Base-by-base conservation (phyloP, 2,329 filamentous ascomycete genomes). In the Fusarium tjaetaba region DNA sequence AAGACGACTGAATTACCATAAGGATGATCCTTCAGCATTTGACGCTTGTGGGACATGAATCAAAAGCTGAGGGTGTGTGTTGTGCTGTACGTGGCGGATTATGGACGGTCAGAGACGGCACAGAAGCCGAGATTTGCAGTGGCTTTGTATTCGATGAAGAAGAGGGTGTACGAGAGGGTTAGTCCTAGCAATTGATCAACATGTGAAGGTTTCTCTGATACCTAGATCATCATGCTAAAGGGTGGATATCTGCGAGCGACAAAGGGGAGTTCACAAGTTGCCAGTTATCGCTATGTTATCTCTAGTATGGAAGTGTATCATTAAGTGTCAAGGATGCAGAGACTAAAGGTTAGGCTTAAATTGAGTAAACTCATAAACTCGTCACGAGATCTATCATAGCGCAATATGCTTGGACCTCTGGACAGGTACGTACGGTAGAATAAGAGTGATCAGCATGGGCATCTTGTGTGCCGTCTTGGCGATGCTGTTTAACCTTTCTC, bases 81-180 rank as follows among this genome's bases (percentile, higher is more conserved):
- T 49, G 49, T 46, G 30, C 63, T 55, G 49, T 72, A 72, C 64
- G 69, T 72, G 65, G 70, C 55, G 70, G 56, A 16, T 45, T 46
- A 58, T 61, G 59, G 51, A 45, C 69, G 60, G 72, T 61, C 65
- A 75, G 56, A 71, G 60, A 48, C 72, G 72, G 72, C 72, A 74
- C 39, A 61, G 46, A 58, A 53, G 57, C 57, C 70, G 70, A 56
- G 68, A 48, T 65, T 24, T 52, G 66, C 45, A 70, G 68, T 70
- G 55, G 53, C 36, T 53, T 55, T 61, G 28, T 66, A 42, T 41
- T 36, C 14, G 55, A 58, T 41, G 24, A n/a, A 20, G 20, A 71
- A 73, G 69, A 73, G 58, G 67, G 70, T 73, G 71, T 71, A 55
- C 59, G 48, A 56, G 28, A 57, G 42, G 63, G 66, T 58, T 71